Evolutionary conservation across 2,329 filamentous ascomycete genomes (phyloP).

Genomic region (Cladosporium sp.): DNA sequence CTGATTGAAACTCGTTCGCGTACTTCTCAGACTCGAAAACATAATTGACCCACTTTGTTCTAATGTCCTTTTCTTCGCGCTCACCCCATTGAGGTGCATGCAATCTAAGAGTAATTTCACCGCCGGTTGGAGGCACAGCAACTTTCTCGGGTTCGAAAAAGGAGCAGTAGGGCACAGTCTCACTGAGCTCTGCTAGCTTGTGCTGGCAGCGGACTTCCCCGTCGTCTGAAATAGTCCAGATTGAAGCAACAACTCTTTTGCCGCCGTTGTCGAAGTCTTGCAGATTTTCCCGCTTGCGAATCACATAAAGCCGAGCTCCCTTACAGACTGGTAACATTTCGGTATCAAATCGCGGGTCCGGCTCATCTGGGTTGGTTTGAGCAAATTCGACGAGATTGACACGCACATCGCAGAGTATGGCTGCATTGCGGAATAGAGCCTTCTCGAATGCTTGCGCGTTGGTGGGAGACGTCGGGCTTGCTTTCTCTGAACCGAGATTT

Average conservation of each 20-base stretch:
- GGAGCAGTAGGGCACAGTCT: constrained; percentile 46
- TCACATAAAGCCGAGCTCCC: constrained; percentile 44
- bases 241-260: constrained; percentile 43
- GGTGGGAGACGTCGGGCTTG: neutral
- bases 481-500: neutral
- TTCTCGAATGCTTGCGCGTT: constrained; percentile 40
- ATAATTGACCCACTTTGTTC: constrained; percentile 49
- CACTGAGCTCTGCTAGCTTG: constrained; percentile 41
- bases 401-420: constrained; percentile 47
- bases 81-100: constrained; percentile 41
- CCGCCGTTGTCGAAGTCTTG: constrained; percentile 33
- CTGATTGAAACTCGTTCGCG: constrained; percentile 46
- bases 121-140: constrained; percentile 36
- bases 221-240: constrained; percentile 49
- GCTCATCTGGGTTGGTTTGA: constrained; percentile 38
- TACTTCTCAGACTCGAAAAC: constrained; percentile 38
- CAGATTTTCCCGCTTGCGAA: constrained; percentile 44
- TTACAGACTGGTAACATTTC: constrained; percentile 43
- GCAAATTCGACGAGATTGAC: constrained; percentile 45
- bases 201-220: constrained; percentile 45
- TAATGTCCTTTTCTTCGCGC: constrained; percentile 36
- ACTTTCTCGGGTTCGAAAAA: constrained; percentile 49
- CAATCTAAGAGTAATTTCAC: constrained; percentile 42
- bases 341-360: constrained; percentile 38
- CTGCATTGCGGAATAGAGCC: constrained; percentile 45